A percentile compares a stretch with the other conserved stretches of the same genome.
Conservation (phyloP, 1,284 basidiomycete species). For the Pseudozyma tsukubaensis region DNA sequence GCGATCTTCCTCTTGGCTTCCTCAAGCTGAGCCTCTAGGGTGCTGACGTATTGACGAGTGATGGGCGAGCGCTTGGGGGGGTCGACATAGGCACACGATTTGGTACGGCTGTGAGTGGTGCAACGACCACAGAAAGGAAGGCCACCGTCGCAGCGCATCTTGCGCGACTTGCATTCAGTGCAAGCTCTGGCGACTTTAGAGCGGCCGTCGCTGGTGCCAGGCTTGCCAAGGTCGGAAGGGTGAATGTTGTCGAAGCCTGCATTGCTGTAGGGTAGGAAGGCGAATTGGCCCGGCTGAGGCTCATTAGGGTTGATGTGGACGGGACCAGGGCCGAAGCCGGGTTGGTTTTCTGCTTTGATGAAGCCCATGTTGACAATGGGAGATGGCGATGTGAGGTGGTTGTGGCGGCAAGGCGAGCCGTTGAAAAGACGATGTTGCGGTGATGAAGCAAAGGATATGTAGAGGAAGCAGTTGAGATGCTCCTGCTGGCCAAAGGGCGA, state of each 20-base stretch:
- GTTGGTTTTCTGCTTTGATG: constrained; percentile 47
- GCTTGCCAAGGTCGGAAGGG: constrained; percentile 42
- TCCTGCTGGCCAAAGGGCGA: neutral
- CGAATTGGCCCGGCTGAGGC: constrained; percentile 43
- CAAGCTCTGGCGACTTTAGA: constrained; percentile 51
- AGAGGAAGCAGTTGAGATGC: neutral
- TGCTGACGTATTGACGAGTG: constrained; percentile 53
- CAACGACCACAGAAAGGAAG: constrained; percentile 54
- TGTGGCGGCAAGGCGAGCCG: neutral
- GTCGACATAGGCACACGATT: constrained; percentile 54
- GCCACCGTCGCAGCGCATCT: constrained; percentile 57
- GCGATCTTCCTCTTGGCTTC: constrained; percentile 45
- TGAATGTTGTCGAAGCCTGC: constrained; percentile 46
- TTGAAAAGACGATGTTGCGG: neutral
- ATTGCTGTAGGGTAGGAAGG: constrained; percentile 44
- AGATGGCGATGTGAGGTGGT: neutral
- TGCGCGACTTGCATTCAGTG: constrained; percentile 54
- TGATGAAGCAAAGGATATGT: neutral
- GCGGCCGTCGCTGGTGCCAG: constrained; percentile 48
- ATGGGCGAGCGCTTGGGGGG: constrained; percentile 54
- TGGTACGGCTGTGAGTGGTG: constrained; percentile 54
- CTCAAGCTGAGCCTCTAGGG: constrained; percentile 47
- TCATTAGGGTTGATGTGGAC: constrained; percentile 36
- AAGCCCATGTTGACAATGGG: constrained; percentile 36
- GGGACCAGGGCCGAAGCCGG: constrained; percentile 29